A percentile compares a stretch with the other conserved stretches of the same genome.
phyloP scores from a whole-genome alignment of 192 early-diverging fungal genomes.

The Dissophora ornata region DNA sequence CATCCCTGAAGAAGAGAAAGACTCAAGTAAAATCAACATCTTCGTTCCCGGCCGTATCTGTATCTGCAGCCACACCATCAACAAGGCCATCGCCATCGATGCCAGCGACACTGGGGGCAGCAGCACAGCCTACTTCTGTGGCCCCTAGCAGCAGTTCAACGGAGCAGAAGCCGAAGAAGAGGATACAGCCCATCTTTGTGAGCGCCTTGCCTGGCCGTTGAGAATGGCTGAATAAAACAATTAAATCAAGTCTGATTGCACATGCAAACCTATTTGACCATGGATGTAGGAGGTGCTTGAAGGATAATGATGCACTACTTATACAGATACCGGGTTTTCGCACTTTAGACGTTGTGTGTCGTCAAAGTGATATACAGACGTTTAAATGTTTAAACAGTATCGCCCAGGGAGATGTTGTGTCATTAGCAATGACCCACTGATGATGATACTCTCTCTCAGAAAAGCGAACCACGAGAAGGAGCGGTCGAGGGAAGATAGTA shows the following conservation, averaged over 20 bases:
- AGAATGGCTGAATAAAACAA: not conserved
- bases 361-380: no score
- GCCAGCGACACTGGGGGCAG: not conserved
- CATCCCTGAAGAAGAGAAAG: conserved; percentile 38
- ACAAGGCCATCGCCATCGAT: conserved; percentile 4
- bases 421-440: no score
- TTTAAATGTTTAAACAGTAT: no score
- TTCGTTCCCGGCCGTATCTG: not conserved
- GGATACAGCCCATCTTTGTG: conserved; percentile 48
- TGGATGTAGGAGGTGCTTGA: no score
- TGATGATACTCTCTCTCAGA: no score
- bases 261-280: no score
- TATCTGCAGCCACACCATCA: conserved; percentile 1
- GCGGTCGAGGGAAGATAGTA: not conserved
- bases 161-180: conserved; percentile 31
- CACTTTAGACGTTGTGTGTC: no score
- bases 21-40: conserved; percentile 18
- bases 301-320: no score
- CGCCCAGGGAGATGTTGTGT: not conserved
- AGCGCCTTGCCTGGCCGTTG: conserved; percentile 43
- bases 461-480: no score
- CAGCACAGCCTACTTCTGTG: not conserved
- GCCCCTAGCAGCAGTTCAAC: not conserved
- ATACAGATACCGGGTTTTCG: no score
- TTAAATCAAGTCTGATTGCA: not conserved